Conservation (phyloP, 208 protist species). For the Willaertia magna region DNA sequence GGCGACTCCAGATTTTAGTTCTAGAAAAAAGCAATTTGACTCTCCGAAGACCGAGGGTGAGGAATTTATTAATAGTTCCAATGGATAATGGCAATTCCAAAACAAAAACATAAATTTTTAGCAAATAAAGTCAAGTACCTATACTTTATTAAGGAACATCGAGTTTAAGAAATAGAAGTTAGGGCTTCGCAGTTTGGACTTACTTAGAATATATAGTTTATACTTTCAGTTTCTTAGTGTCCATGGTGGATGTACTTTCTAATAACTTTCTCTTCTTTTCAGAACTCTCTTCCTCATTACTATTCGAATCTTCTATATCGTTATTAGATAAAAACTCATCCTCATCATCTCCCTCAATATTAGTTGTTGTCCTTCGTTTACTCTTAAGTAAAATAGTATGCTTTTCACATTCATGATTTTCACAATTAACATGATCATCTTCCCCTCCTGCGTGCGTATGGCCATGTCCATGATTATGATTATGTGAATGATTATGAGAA, state of each 20-base stretch:
- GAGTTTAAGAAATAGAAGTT: no score
- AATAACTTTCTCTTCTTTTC: background rate
- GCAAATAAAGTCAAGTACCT: no score
- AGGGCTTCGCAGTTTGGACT: no score
- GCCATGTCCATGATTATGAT: slow-evolving; percentile 20
- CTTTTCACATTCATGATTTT: background rate
- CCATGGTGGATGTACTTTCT: background rate
- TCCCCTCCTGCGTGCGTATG: background rate
- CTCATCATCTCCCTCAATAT: background rate
- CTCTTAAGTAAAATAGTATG: background rate
- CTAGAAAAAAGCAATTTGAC: no score
- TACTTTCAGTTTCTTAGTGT: background rate
- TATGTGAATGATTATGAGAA: background rate
- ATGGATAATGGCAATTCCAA: no score
- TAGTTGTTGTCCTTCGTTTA: background rate
- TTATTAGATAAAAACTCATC: background rate
- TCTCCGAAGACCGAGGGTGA: no score
- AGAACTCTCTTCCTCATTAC: background rate
- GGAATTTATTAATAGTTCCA: no score
- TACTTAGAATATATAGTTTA: no score
- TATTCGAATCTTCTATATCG: no score
- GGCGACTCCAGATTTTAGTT: no score
- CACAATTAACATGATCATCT: background rate
- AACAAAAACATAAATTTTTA: no score
- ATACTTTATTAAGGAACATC: no score